phyloP scores from a whole-genome alignment of 2,329 filamentous ascomycete genomes.

The Fusarium cyanostomum region DNA sequence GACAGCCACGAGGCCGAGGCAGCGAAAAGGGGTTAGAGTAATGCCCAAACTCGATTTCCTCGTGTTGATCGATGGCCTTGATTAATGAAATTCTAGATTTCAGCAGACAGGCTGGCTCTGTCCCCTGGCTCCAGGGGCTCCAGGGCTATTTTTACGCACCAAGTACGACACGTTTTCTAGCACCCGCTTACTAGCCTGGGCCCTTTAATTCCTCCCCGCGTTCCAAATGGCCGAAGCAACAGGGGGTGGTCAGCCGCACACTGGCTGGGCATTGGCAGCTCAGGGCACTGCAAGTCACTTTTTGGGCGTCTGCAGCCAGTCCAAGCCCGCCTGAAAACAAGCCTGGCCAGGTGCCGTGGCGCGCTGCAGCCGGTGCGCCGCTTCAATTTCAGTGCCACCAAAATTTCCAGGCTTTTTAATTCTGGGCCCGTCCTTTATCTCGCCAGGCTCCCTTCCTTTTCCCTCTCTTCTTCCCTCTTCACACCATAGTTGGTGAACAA shows the following conservation, averaged over 20 bases:
- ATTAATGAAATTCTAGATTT: slow-evolving; percentile 15
- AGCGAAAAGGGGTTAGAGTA: slow-evolving; percentile 9
- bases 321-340: slow-evolving; percentile 30
- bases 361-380: slow-evolving; percentile 23
- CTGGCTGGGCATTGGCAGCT: slow-evolving; percentile 1
- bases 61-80: slow-evolving; percentile 14
- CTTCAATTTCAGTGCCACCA: slow-evolving; percentile 24
- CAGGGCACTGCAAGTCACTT: slow-evolving; percentile 8
- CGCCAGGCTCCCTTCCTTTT: slow-evolving; percentile 11
- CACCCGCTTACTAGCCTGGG: slow-evolving; percentile 16
- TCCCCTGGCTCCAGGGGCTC: slow-evolving; percentile 10
- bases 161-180: slow-evolving; percentile 13
- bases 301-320: slow-evolving; percentile 18
- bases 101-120: slow-evolving; percentile 7
- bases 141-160: slow-evolving; percentile 36
- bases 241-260: slow-evolving; percentile 2
- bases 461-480: slow-evolving; percentile 29
- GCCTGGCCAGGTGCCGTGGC: slow-evolving; percentile 20
- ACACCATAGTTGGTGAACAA: slow-evolving; percentile 44
- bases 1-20: neutral
- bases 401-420: slow-evolving; percentile 35
- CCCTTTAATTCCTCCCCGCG: slow-evolving; percentile 37
- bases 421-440: slow-evolving; percentile 29
- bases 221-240: slow-evolving; percentile 28
- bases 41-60: slow-evolving; percentile 16